Percentiles rank a stretch among this genome's conserved stretches.
Evolutionary conservation across 768 basidiomycete species (phyloP).

Genomic region (Clathrus columnatus): DNA sequence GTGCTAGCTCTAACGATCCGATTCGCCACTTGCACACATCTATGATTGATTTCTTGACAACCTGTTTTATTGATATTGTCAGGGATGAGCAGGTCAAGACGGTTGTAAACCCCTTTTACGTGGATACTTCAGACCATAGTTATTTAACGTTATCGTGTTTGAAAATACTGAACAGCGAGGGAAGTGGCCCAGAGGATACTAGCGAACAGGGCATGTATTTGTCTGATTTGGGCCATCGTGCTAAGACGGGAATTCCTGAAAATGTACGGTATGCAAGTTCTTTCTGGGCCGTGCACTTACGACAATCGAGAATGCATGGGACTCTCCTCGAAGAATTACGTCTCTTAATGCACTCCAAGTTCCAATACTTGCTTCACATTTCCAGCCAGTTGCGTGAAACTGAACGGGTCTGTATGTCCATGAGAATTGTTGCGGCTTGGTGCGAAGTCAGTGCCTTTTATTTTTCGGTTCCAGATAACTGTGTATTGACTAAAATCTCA

Average conservation of each 20-base stretch:
- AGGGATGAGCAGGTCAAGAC: neutral
- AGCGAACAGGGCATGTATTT: neutral
- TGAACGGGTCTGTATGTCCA: slow-evolving; percentile 1
- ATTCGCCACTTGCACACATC: neutral
- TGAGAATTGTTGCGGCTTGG: too few relatives aligned
- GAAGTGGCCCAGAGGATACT: neutral
- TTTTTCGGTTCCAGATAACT: too few relatives aligned
- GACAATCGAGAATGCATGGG: neutral
- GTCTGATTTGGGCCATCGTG: neutral
- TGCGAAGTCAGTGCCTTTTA: too few relatives aligned
- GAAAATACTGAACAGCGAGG: neutral
- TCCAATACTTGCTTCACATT: neutral
- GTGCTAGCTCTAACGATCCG: neutral
- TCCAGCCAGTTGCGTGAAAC: neutral
- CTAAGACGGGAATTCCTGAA: neutral
- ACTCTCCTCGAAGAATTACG: neutral
- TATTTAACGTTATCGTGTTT: neutral
- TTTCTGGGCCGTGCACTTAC: neutral
- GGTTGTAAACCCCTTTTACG: neutral
- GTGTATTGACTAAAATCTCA: too few relatives aligned
- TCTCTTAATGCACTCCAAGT: slow-evolving; percentile 7
- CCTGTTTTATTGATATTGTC: too few relatives aligned
- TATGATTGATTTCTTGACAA: neutral
- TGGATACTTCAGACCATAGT: neutral
- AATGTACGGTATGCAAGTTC: neutral